These are phyloP conservation scores for Immersiporthe knoxdaviesiana DNA, from an alignment of 2,329 filamentous ascomycete genomes.

Conservation along the genomic window DNA sequence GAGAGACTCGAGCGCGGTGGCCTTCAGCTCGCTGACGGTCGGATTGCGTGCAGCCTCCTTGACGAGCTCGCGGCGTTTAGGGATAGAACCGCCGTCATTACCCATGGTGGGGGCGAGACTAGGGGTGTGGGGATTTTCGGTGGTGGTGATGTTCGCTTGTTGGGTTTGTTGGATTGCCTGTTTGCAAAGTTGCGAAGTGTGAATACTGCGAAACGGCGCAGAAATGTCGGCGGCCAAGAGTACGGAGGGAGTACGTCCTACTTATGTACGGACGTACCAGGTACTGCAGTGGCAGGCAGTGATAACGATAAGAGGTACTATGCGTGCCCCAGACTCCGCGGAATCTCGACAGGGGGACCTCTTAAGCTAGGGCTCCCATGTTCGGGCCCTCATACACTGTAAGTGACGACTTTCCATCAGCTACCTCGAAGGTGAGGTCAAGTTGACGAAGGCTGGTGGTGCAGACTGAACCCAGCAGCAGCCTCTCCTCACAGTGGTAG, in stretches of 20 bases:
- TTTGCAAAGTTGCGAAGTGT: not conserved
- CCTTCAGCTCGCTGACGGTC: conserved; percentile 85
- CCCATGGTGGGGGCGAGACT: conserved; percentile 68
- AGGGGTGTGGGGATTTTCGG: not conserved
- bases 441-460: not conserved
- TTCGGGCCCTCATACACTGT: not conserved
- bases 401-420: conserved; percentile 5
- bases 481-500: not conserved
- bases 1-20: conserved; percentile 81
- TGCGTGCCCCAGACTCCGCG: not conserved
- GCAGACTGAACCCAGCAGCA: not conserved
- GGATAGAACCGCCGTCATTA: conserved; percentile 97
- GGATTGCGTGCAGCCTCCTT: conserved; percentile 86
- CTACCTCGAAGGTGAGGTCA: conserved; percentile 1
- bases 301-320: conserved; percentile 15
- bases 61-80: conserved; percentile 92
- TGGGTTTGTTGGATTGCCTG: not conserved
- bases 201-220: conserved; percentile 25
- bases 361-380: not conserved
- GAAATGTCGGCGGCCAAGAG: not conserved
- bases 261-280: too few species aligned
- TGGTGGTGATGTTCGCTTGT: not conserved
- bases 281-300: not conserved
- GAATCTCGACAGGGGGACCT: not conserved
- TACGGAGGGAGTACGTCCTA: not conserved